Base-by-base conservation (phyloP, 495 filamentous ascomycete genomes). In the Aspergillus ostianus region DNA sequence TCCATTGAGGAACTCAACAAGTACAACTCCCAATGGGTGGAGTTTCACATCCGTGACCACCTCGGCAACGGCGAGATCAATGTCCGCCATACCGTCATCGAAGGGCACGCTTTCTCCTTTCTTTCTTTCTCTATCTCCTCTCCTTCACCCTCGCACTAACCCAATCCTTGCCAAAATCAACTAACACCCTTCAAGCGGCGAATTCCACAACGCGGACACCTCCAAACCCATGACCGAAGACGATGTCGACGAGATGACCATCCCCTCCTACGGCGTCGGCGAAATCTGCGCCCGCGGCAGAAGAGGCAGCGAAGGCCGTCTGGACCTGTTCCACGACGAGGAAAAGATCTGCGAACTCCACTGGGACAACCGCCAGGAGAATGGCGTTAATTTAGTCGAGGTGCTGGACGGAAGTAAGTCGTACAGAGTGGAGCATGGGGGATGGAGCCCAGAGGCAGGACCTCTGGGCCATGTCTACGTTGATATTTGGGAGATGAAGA, bases 281-380 rank as follows among this genome's bases (percentile, higher is more conserved):
- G 73, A 76, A 56, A 69, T 76, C 51, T 67, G 65, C 51, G 73
- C 73, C 21, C 63, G 63, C 9, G 64, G 73, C 51, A 69, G 72
- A 21, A 67, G 73, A 18, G 73, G 73, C 61, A 74, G 72, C 48
- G 73, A 76, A 50, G 73, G 73, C 29, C 69, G 72, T 44, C 62
- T 76, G 27, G 73, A 76, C 59, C 57, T 76, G 17, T 76, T 73
- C 60, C 67, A 75, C 59, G 68, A 65, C 57, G 60, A 74, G 21
- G 50, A 48, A 54, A 76, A 76, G 67, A 76, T 76, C 48, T 76
- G 73, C 51, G 73, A 76, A 54, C 65, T 76, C 17, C 73, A 76
- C 53, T 76, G 73, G 73, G 73, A 76, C 59, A 76, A 76, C 56
- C 67, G 72, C 19, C 59, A 62, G 7, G 67, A 66, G 41, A 62